phyloP scores from a whole-genome alignment of 2,329 filamentous ascomycete species.

The Xylariaceae sp. region DNA sequence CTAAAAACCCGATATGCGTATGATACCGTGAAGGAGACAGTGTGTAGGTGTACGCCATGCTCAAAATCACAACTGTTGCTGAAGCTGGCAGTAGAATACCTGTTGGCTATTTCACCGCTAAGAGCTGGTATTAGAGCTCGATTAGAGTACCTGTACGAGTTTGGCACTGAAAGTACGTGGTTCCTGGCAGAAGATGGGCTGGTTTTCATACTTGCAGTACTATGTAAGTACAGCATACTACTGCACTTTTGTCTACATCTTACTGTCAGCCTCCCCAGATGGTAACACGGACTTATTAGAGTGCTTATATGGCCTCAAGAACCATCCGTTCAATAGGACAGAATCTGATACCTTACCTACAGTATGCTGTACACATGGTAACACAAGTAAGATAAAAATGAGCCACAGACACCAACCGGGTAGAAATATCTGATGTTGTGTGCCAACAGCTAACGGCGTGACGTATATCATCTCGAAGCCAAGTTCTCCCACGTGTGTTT shows the following conservation, averaged over 20 bases:
- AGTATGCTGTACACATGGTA: too few species aligned
- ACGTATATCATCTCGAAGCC: conserved; percentile 1
- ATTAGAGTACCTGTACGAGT: too few species aligned
- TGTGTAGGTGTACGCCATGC: too few species aligned
- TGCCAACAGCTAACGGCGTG: not conserved
- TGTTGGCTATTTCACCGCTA: too few species aligned
- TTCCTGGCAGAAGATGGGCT: not conserved
- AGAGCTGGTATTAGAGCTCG: too few species aligned
- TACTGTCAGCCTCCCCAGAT: not conserved
- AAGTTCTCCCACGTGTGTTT: conserved; percentile 14
- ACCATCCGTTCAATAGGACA: not conserved
- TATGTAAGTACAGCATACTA: not conserved
- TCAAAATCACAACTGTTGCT: too few species aligned
- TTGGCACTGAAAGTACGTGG: too few species aligned
- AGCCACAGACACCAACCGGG: not conserved
- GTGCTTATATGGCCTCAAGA: not conserved
- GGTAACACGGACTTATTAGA: not conserved
- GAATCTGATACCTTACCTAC: not conserved
- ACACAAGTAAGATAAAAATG: not conserved
- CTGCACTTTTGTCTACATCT: not conserved
- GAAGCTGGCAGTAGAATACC: too few species aligned
- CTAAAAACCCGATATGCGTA: too few species aligned
- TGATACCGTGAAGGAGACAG: too few species aligned
- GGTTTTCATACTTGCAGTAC: not conserved
- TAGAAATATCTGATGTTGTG: not conserved